Percentiles rank a stretch among this genome's conserved stretches.
These are phyloP conservation scores for Macroventuria anomochaeta DNA, from an alignment of 2,329 filamentous ascomycete genomes.

Conservation along the genomic window DNA sequence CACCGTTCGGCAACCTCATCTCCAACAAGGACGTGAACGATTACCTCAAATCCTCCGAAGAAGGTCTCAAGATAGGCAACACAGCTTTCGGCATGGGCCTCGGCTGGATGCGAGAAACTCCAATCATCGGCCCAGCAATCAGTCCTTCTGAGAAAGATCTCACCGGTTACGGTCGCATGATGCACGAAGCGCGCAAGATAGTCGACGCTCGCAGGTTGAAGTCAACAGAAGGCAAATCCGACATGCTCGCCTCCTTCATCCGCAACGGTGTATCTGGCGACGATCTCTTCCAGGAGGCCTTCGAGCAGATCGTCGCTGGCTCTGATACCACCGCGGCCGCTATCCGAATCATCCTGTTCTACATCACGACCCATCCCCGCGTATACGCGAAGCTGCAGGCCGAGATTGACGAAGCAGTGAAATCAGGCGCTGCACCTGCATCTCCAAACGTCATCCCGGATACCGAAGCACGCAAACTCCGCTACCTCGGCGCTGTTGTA, in stretches of 20 bases:
- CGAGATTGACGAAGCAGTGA: constrained; percentile 55
- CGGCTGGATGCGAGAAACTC: constrained; percentile 31
- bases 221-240: constrained; percentile 51
- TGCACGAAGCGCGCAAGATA: constrained; percentile 39
- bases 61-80: constrained; percentile 40
- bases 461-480: constrained; percentile 49
- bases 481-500: constrained; percentile 56
- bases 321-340: constrained; percentile 65
- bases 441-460: constrained; percentile 56
- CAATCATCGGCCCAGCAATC: constrained; percentile 36
- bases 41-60: constrained; percentile 55
- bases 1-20: constrained; percentile 59
- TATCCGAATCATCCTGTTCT: constrained; percentile 61
- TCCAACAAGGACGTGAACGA: constrained; percentile 57
- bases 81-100: constrained; percentile 37
- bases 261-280: constrained; percentile 52
- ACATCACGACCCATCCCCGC: constrained; percentile 59
- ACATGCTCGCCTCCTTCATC: constrained; percentile 63
- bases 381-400: constrained; percentile 55
- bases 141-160: constrained; percentile 48
- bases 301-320: constrained; percentile 59
- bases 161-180: constrained; percentile 42
- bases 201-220: constrained; percentile 54
- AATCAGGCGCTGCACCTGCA: constrained; percentile 45
- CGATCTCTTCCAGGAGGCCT: constrained; percentile 53